A percentile compares a stretch with the other conserved stretches of the same genome.
Conservation (phyloP, 805 yeast species). For the Saturnispora diversa region DNA sequence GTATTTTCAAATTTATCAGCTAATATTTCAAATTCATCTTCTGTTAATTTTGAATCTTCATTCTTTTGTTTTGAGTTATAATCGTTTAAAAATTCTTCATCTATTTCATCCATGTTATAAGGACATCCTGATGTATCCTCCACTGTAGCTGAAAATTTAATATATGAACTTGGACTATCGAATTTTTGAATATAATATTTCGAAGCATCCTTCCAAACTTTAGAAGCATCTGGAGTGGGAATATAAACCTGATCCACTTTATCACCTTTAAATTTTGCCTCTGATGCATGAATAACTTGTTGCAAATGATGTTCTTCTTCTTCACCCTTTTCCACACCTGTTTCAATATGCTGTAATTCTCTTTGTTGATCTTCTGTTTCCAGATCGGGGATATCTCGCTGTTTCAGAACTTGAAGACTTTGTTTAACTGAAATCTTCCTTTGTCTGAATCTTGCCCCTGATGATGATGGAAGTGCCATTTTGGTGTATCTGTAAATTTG, state of each 20-base stretch:
- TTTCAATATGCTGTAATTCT: constrained; percentile 82
- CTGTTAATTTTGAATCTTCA: constrained; percentile 40
- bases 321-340: constrained; percentile 97
- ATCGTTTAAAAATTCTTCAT: constrained; percentile 54
- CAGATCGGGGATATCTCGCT: constrained; percentile 69
- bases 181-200: constrained; percentile 65
- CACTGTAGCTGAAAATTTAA: constrained; percentile 88
- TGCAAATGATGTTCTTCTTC: constrained; percentile 96
- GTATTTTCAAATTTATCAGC: constrained; percentile 67
- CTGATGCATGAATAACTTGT: constrained; percentile 77
- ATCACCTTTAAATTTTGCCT: constrained; percentile 50
- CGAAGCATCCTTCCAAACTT: constrained; percentile 67
- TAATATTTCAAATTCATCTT: constrained; percentile 78
- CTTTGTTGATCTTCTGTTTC: constrained; percentile 77
- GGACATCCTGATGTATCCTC: constrained; percentile 85
- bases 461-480: constrained; percentile 32
- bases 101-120: constrained; percentile 86
- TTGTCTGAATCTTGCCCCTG: constrained; percentile 80
- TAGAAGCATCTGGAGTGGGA: constrained; percentile 95
- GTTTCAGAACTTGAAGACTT: constrained; percentile 66
- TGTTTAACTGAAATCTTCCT: constrained; percentile 91
- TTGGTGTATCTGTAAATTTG: not conserved
- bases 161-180: constrained; percentile 66
- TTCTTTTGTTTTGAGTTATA: constrained; percentile 31
- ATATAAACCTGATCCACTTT: constrained; percentile 59